Evolutionary conservation across 257 asterid species (phyloP).

Genomic region (Haberlea rhodopensis): DNA sequence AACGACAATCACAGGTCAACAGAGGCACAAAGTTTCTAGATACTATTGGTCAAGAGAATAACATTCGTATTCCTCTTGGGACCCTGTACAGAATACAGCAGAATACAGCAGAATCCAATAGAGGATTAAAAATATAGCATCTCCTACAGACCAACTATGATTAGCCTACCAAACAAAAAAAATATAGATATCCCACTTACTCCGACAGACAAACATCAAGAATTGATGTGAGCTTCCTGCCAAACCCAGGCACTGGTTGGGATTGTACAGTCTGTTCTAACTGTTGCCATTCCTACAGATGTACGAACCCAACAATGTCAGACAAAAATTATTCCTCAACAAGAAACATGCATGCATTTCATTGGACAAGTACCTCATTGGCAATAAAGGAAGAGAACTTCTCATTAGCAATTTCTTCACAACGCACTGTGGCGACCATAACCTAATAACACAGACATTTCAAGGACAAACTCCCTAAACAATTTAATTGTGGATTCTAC

Average conservation of each 20-base stretch:
- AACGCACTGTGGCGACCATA: conserved; percentile 78
- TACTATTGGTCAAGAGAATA: not conserved
- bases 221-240: conserved; percentile 55
- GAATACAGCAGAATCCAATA: not conserved
- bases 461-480: conserved; percentile 20
- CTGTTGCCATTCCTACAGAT: conserved; percentile 56
- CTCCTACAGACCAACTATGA: conserved; percentile 7
- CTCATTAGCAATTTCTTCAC: conserved; percentile 69
- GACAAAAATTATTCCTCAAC: conserved; percentile 12
- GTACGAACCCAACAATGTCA: conserved; percentile 19
- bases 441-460: conserved; percentile 38
- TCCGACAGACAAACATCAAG: conserved; percentile 44
- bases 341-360: conserved; percentile 9
- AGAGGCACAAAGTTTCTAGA: not conserved
- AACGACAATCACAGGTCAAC: not conserved
- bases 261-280: conserved; percentile 53
- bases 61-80: not conserved
- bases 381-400: conserved; percentile 46
- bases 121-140: conserved; percentile 15
- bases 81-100: not conserved
- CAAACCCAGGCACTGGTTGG: conserved; percentile 53
- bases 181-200: conserved; percentile 35
- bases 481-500: conserved; percentile 17
- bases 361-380: conserved; percentile 45
- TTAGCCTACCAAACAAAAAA: conserved; percentile 25